These are phyloP conservation scores for Flaveria ramosissima DNA, from an alignment of 129 eudicot species.

Conservation along the genomic window DNA sequence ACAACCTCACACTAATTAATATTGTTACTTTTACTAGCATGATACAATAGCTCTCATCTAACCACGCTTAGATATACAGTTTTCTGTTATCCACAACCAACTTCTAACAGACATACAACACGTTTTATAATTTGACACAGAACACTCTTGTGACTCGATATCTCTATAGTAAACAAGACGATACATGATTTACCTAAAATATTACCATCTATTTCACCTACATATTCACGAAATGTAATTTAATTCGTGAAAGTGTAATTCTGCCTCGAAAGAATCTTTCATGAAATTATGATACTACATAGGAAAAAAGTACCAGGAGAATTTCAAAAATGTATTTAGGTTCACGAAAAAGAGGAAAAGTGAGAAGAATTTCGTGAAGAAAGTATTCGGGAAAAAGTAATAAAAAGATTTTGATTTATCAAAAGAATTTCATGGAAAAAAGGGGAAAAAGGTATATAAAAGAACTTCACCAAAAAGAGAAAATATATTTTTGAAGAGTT, in stretches of 20 bases:
- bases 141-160: neutral
- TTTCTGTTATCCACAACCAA: neutral
- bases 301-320: neutral
- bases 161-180: neutral
- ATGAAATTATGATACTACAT: neutral
- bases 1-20: no score
- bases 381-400: constrained; percentile 8
- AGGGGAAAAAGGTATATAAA: neutral
- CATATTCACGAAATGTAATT: neutral
- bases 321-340: neutral
- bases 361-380: neutral
- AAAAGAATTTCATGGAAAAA: constrained; percentile 7
- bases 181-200: neutral
- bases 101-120: neutral
- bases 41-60: no score
- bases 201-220: neutral
- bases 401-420: neutral
- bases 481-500: neutral
- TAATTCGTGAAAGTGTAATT: neutral
- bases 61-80: no score
- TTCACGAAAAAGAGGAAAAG: constrained; percentile 13
- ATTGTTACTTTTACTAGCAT: no score
- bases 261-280: neutral
- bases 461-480: neutral
- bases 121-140: neutral